Conservation (phyloP, 1,284 basidiomycete genomes). For the Omphalotus olearius region DNA sequence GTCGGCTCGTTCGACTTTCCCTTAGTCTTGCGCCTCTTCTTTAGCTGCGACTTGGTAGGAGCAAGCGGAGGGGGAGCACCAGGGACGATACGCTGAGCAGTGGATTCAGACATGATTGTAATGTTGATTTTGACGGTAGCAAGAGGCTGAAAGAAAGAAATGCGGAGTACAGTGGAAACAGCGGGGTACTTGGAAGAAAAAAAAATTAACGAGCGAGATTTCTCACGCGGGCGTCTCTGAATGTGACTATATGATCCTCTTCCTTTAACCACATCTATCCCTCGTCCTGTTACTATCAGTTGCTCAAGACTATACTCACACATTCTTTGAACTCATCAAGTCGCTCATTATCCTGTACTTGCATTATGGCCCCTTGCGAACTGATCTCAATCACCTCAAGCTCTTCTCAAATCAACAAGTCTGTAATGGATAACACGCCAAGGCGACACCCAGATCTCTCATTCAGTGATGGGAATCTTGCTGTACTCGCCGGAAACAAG, state of each 20-base stretch:
- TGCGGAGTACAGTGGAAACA: constrained; percentile 1
- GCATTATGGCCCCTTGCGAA: constrained; percentile 8
- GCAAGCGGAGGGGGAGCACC: constrained; percentile 64
- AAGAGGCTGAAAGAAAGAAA: constrained; percentile 14
- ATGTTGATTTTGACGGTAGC: constrained; percentile 13
- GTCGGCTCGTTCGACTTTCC: constrained; percentile 34
- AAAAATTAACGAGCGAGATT: constrained; percentile 13
- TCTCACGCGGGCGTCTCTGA: too few relatives aligned
- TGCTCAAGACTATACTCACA: too few relatives aligned
- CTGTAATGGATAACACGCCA: constrained; percentile 3
- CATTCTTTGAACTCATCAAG: too few relatives aligned
- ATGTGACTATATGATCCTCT: background rate
- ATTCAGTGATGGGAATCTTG: constrained; percentile 66
- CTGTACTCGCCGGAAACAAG: constrained; percentile 44
- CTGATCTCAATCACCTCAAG: constrained; percentile 31
- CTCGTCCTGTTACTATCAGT: background rate
- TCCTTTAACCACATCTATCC: background rate
- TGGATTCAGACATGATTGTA: constrained; percentile 43
- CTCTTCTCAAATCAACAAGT: constrained; percentile 12
- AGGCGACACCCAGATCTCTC: constrained; percentile 49
- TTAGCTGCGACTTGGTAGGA: constrained; percentile 50
- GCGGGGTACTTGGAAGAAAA: constrained; percentile 23
- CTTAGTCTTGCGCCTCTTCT: constrained; percentile 66
- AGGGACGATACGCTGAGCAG: constrained; percentile 56
- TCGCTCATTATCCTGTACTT: background rate